Base-by-base conservation (phyloP, 345 rosid species). In the Brassica cretica region DNA sequence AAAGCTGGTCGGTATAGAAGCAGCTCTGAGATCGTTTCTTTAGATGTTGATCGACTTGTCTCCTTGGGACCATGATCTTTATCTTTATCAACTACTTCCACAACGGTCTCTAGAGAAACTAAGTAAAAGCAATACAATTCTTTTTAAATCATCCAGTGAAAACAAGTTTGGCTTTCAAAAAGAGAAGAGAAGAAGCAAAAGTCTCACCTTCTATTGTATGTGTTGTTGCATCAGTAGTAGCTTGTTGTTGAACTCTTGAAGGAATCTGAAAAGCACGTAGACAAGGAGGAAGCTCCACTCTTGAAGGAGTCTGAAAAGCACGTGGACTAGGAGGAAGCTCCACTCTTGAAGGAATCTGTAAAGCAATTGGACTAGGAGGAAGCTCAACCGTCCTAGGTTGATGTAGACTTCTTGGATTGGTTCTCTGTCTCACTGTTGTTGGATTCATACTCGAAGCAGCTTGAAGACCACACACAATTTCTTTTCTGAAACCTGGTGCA, bases 1-100 rank as follows among this genome's bases (percentile, higher is more conserved):
- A 29, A 30, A 73, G 88, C 74, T 77, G 96, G 96, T 64, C 72
- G 76, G 77, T 81, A 71, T 27, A 32, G 72, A 80, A 27, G 66
- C 66, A 75, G 77, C 18, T 59, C 44, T 41, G 14, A 6, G 21
- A 71, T 35, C 56, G 62, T 72, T 80, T 81, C 73, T 44, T 15
- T 66, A 53, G 76, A 35, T 67, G 41, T 27, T 60, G 39, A 73
- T 37, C 15, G 49, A 29, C 68, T 72, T 71, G 24, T 73, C 55
- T 46, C 55, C 55, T 46, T 46, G 55, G 55, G 0, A 46, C 55
- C 16, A 46, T 46, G 2, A 64, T 71, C 69, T 66, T 61, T 71
- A 58, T 65, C 59, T 68, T 73, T 85, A 61, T 64, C 80, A 61
- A 41, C 84, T 64, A 18, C 76, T 74, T 56, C 72, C 66, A 68